A percentile compares a stretch with the other conserved stretches of the same genome.
phyloP scores from a whole-genome alignment of 1,139 yeast species.

The Blastobotrys aristatus region DNA sequence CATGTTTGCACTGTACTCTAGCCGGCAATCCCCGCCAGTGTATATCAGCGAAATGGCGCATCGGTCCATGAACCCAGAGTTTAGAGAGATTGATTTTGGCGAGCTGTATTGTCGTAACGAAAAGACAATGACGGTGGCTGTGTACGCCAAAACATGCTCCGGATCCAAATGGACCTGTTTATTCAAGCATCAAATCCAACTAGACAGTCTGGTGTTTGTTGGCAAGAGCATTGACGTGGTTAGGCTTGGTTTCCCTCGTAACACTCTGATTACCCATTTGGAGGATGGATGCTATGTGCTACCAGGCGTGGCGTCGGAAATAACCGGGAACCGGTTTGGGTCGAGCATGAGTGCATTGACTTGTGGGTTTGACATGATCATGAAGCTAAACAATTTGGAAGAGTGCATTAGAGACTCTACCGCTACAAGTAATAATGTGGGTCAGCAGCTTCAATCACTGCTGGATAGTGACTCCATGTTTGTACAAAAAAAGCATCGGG shows the following conservation, averaged over 20 bases:
- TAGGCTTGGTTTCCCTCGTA: slow-evolving; percentile 23
- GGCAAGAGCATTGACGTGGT: slow-evolving; percentile 24
- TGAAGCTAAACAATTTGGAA: slow-evolving; percentile 44
- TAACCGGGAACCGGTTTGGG: slow-evolving; percentile 1
- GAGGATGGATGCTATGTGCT: slow-evolving; percentile 39
- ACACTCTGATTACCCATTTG: slow-evolving; percentile 36
- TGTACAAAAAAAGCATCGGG: slow-evolving; percentile 6
- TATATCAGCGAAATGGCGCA: slow-evolving; percentile 40
- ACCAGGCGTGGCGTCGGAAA: slow-evolving; percentile 11
- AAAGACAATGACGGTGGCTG: slow-evolving; percentile 15
- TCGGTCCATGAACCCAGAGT: slow-evolving; percentile 35
- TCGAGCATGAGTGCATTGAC: slow-evolving; percentile 4
- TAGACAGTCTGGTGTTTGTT: slow-evolving; percentile 21
- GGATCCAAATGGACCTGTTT: slow-evolving; percentile 16
- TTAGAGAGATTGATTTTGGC: slow-evolving; percentile 32
- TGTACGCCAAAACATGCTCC: slow-evolving; percentile 16
- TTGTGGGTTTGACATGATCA: slow-evolving; percentile 40
- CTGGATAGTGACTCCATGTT: slow-evolving; percentile 11
- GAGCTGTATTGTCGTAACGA: slow-evolving; percentile 17
- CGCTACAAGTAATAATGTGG: slow-evolving; percentile 27
- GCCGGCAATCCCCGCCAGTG: slow-evolving; percentile 33
- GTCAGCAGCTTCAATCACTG: slow-evolving; percentile 6
- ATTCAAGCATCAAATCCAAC: slow-evolving; percentile 16
- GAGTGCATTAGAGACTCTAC: slow-evolving; percentile 40
- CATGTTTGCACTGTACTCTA: slow-evolving; percentile 37